These are phyloP conservation scores for Nematocida homosporus DNA, from an alignment of 371 early-diverging fungal species.

Conservation along the genomic window DNA sequence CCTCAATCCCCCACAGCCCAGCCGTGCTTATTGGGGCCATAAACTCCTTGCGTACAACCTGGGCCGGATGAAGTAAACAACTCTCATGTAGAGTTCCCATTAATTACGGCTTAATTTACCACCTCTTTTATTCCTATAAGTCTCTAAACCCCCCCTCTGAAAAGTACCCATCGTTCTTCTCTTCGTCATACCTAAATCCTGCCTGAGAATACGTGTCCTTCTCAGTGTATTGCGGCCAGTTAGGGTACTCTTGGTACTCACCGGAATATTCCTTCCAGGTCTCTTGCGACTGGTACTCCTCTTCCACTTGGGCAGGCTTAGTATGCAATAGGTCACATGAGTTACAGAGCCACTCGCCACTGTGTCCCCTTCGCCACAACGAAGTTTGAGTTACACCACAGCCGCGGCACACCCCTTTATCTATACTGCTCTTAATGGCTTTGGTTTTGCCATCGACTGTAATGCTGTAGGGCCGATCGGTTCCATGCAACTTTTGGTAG, in stretches of 20 bases:
- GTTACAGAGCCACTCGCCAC: constrained; percentile 54
- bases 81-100: not conserved
- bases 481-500: constrained; percentile 74
- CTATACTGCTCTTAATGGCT: constrained; percentile 63
- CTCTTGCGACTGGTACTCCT: constrained; percentile 12
- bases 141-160: constrained; percentile 27
- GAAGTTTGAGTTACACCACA: constrained; percentile 59
- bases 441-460: constrained; percentile 67
- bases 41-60: constrained; percentile 49
- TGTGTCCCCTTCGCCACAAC: constrained; percentile 55
- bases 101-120: not conserved
- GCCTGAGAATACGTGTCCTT: not conserved
- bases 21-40: constrained; percentile 11
- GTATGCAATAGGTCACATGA: constrained; percentile 50
- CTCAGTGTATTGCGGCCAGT: constrained; percentile 5
- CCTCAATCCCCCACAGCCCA: constrained; percentile 47
- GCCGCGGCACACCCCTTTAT: constrained; percentile 59
- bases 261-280: constrained; percentile 25
- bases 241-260: constrained; percentile 3
- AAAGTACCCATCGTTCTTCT: constrained; percentile 42
- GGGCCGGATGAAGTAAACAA: constrained; percentile 39
- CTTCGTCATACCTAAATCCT: constrained; percentile 26
- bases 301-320: not conserved
- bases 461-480: constrained; percentile 64
- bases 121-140: not conserved